Evolutionary conservation across 352 stramenopile species (phyloP).

Genomic region (Phytopythium kandeliae): DNA sequence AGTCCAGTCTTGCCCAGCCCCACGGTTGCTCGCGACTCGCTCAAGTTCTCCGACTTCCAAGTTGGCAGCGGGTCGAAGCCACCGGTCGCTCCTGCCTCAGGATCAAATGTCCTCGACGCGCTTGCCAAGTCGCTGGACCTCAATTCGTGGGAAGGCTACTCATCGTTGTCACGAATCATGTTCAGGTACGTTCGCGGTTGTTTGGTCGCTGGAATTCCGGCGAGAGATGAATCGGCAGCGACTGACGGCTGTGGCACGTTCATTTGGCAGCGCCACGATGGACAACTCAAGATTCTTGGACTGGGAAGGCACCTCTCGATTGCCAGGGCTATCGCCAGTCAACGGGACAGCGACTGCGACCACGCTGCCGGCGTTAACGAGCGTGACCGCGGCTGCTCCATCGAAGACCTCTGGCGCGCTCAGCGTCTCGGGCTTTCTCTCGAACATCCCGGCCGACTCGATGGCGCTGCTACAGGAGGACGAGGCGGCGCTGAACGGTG

Average conservation of each 20-base stretch:
- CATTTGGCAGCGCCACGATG: background rate
- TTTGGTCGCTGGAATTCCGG: no score
- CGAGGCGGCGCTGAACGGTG: conserved; percentile 46
- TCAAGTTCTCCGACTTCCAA: conserved; percentile 4
- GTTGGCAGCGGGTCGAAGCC: background rate
- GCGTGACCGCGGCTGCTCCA: background rate
- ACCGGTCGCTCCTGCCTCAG: background rate
- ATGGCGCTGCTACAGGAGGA: conserved; percentile 53
- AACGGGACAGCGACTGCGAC: background rate
- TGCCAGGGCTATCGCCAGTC: background rate
- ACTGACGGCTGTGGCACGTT: background rate
- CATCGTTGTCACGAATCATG: conserved; percentile 65
- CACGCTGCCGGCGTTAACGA: background rate
- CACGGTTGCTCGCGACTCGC: background rate
- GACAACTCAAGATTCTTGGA: conserved; percentile 2
- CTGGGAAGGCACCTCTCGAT: conserved; percentile 1
- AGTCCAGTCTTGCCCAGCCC: background rate
- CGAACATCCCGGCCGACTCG: conserved; percentile 38
- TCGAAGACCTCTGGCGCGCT: conserved; percentile 11
- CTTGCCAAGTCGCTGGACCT: conserved; percentile 40
- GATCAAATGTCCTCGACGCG: conserved; percentile 9
- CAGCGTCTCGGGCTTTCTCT: conserved; percentile 48
- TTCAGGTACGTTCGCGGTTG: conserved; percentile 55
- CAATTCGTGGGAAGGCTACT: conserved; percentile 64
- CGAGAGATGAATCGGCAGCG: background rate